Evolutionary conservation across 352 stramenopile genomes (phyloP).

Genomic region (Phytopythium oedochilum): DNA sequence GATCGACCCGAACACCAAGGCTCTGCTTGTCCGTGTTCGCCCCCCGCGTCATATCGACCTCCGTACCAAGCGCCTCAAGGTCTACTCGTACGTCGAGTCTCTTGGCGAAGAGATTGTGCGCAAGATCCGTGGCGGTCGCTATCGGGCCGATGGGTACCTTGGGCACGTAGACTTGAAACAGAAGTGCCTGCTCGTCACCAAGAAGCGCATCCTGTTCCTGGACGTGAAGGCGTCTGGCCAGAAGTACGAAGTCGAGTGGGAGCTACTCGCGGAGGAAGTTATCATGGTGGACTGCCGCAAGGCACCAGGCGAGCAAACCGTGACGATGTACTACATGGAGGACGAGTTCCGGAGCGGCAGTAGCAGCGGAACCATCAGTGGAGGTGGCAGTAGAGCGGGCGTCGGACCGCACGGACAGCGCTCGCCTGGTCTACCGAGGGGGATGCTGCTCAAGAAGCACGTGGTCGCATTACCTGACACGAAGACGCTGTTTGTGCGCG

Average conservation of each 20-base stretch:
- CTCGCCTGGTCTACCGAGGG: slow-evolving; percentile 27
- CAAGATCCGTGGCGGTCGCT: slow-evolving; percentile 73
- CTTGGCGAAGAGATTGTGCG: slow-evolving; percentile 85
- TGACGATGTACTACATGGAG: slow-evolving; percentile 71
- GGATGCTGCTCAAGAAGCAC: slow-evolving; percentile 81
- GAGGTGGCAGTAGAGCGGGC: slow-evolving; percentile 11
- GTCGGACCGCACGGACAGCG: slow-evolving; percentile 19
- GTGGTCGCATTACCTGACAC: slow-evolving; percentile 64
- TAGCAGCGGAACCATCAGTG: slow-evolving; percentile 8
- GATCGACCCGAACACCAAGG: slow-evolving; percentile 76
- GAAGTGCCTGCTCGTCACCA: slow-evolving; percentile 82
- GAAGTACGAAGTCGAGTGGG: slow-evolving; percentile 80
- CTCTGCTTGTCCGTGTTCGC: slow-evolving; percentile 65
- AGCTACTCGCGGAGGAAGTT: slow-evolving; percentile 73
- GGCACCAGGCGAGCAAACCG: slow-evolving; percentile 20
- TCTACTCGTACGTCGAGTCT: slow-evolving; percentile 86
- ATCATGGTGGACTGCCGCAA: slow-evolving; percentile 68
- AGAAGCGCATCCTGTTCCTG: slow-evolving; percentile 76
- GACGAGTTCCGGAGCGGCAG: slow-evolving; percentile 39
- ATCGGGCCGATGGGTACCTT: slow-evolving; percentile 75
- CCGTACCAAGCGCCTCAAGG: slow-evolving; percentile 72
- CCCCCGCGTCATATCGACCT: slow-evolving; percentile 79
- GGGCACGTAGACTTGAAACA: slow-evolving; percentile 79
- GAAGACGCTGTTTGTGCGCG: slow-evolving; percentile 75
- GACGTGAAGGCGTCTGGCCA: slow-evolving; percentile 48